Evolutionary conservation across 176 grass and related monocot species (phyloP), one percentile per base, ranked within the genome.

Genomic region (Saccharum officinarum): DNA sequence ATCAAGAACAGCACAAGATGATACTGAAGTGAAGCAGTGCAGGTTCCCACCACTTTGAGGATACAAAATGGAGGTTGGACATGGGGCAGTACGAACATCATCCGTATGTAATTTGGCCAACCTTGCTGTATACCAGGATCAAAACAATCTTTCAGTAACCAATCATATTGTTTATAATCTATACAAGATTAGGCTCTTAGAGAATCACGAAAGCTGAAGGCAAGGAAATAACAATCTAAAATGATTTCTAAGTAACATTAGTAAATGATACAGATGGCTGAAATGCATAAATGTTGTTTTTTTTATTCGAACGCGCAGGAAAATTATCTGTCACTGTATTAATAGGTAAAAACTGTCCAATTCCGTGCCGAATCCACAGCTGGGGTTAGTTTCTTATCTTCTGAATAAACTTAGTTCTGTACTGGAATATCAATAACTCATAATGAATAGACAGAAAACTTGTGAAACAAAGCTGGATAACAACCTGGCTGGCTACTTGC

Each of bases 1-100:
- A 77, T 95, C 93, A 42, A 95, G 90, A 67, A 95, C 85, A 86
- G 93, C 93, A 90, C 93, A 95, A 57, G 90, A 90, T 63, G 83
- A 75, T 40, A 95, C 93, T 71, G 93, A 89, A 65, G 93, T 95
- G 83, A 95, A 95, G 72, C 87, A 92, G 39, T 95, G 93, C 52
- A 95, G 22, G 79, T 95, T 95, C 45, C 93, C 93, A 22, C 90
- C 90, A 92, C 79, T 92, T 86, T 80, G 81, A 28, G 93, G 90
- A 80, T 90, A 95, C 83, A 95, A 75, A 78, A 92, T 49, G 11
- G 87, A 86, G 50, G 93, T 88, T 72, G 93, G 85, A 84, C 88
- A 92, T 31, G 90, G 83, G 33, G 93, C 83, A 57, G 88, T 83
- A 28, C 73, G 39, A 75, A 95, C 85, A 86, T 82, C 86, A 87